These are phyloP conservation scores for Nitzschia sp. DNA, from an alignment of 108 stramenopile genomes.

Conservation along the genomic window DNA sequence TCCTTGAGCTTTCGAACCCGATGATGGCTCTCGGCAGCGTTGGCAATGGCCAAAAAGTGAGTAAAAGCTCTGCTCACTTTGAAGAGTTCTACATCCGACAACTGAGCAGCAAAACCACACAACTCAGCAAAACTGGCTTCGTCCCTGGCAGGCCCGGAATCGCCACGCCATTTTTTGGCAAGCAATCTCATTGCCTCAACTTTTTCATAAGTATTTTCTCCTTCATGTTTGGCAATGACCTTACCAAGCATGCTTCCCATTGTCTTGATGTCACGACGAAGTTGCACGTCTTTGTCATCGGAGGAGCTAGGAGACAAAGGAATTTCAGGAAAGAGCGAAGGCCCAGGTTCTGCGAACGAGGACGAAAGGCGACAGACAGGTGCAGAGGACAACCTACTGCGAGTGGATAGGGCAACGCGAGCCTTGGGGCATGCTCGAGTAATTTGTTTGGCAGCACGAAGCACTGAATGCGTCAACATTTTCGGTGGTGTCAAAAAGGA, in stretches of 20 bases:
- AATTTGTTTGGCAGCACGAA: neutral
- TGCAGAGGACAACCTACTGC: neutral
- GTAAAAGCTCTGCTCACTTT: constrained; percentile 71
- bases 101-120: constrained; percentile 39
- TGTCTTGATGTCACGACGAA: constrained; percentile 73
- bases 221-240: constrained; percentile 60
- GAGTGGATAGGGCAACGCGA: neutral
- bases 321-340: constrained; percentile 11
- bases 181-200: constrained; percentile 64
- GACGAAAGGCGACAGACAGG: neutral
- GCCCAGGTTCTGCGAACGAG: constrained; percentile 8
- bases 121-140: constrained; percentile 48
- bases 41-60: constrained; percentile 82
- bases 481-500: constrained; percentile 1
- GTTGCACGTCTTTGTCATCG: constrained; percentile 38
- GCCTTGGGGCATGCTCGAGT: neutral
- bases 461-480: neutral
- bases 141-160: constrained; percentile 48
- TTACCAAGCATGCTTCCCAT: constrained; percentile 79
- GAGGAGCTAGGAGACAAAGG: constrained; percentile 15
- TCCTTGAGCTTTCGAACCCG: constrained; percentile 54
- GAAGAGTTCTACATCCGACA: constrained; percentile 63
- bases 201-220: constrained; percentile 60
- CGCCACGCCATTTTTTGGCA: constrained; percentile 56
- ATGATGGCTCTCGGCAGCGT: constrained; percentile 84